phyloP scores from a whole-genome alignment of 1,139 yeast species.

The Scheffersomyces illinoinensis region DNA sequence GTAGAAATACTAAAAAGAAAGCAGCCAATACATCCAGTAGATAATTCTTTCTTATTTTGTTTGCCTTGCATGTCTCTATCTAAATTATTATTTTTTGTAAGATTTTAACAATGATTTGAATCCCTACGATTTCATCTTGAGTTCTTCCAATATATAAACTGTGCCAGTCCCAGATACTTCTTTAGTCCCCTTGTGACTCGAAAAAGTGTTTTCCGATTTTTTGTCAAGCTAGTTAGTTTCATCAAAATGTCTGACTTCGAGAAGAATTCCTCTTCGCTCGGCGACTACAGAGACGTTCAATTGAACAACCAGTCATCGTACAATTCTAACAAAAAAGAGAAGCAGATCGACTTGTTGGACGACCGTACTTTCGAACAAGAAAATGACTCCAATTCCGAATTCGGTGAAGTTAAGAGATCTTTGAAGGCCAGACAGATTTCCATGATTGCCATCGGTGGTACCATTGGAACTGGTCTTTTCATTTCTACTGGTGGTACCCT shows the following conservation, averaged over 20 bases:
- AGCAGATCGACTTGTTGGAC: neutral
- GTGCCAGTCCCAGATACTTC: neutral
- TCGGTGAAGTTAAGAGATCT: slow-evolving; percentile 38
- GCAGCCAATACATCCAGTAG: neutral
- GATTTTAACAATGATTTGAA: too few relatives aligned
- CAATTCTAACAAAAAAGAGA: neutral
- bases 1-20: neutral
- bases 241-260: neutral
- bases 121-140: neutral
- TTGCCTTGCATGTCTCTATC: neutral
- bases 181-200: neutral
- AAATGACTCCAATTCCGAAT: neutral
- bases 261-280: neutral
- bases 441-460: slow-evolving; percentile 40
- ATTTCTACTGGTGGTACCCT: slow-evolving; percentile 59
- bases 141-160: neutral
- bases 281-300: neutral
- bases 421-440: slow-evolving; percentile 45
- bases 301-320: neutral
- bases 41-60: neutral
- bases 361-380: neutral
- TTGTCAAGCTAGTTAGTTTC: neutral
- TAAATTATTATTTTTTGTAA: too few relatives aligned
- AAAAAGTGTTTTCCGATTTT: neutral
- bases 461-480: slow-evolving; percentile 70